Conservation (phyloP, 116 monocot species). For the Papilionanthe hybrid region DNA sequence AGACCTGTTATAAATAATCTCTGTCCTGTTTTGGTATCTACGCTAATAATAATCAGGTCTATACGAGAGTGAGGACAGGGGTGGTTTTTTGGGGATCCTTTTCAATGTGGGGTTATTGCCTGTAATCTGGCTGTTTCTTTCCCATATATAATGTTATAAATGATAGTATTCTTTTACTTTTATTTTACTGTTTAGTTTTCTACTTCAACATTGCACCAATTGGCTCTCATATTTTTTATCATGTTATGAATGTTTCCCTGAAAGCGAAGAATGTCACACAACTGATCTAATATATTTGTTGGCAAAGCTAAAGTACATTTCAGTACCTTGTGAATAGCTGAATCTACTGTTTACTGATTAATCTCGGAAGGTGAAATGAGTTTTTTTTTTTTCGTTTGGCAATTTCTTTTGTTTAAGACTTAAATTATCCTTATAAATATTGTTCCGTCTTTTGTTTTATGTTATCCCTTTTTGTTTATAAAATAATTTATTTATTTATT, state of each 20-base stretch:
- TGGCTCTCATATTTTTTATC: background rate
- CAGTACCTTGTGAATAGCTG: background rate
- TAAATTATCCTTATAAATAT: background rate
- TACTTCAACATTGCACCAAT: background rate
- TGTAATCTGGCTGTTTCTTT: background rate
- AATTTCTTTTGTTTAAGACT: background rate
- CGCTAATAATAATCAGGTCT: background rate
- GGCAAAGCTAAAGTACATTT: background rate
- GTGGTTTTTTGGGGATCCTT: background rate
- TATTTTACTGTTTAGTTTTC: background rate
- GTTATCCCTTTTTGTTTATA: background rate
- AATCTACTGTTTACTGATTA: background rate
- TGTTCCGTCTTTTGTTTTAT: background rate
- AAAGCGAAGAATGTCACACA: background rate
- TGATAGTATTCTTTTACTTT: background rate
- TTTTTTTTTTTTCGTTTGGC: background rate
- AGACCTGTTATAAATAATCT: background rate
- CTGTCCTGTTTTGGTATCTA: background rate
- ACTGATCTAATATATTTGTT: background rate
- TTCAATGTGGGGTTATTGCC: background rate
- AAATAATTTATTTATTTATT: background rate
- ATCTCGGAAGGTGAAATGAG: background rate
- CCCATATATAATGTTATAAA: background rate
- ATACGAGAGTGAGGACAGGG: background rate
- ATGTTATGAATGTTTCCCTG: background rate